Evolutionary conservation across 2,329 filamentous ascomycete genomes (phyloP).

Genomic region (Blastomyces silverae): DNA sequence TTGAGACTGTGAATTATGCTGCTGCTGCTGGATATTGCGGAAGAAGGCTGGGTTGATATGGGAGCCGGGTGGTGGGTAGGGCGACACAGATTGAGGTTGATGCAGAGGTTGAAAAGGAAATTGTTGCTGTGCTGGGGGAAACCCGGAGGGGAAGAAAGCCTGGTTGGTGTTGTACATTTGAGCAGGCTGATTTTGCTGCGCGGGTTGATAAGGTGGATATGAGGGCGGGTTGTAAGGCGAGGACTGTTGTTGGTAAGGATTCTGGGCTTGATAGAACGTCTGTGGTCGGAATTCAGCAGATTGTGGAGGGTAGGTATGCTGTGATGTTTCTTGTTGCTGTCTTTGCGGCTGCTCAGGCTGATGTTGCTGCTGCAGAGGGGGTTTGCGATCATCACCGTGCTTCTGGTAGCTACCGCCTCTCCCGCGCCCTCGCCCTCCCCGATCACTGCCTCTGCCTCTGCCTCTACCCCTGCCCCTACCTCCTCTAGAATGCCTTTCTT

Average conservation of each 20-base stretch:
- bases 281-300: slow-evolving; percentile 8
- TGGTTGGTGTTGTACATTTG: slow-evolving; percentile 22
- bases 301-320: slow-evolving; percentile 1
- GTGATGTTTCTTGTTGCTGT: slow-evolving; percentile 1
- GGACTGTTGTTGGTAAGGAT: slow-evolving; percentile 23
- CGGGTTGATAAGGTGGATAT: slow-evolving; percentile 24
- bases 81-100: slow-evolving; percentile 37
- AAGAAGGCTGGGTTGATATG: slow-evolving; percentile 56
- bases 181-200: slow-evolving; percentile 24
- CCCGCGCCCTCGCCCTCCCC: slow-evolving; percentile 25
- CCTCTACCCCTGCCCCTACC: slow-evolving; percentile 44
- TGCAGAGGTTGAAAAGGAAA: slow-evolving; percentile 39
- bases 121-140: slow-evolving; percentile 24
- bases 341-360: not conserved
- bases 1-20: slow-evolving; percentile 28
- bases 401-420: slow-evolving; percentile 30
- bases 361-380: not conserved
- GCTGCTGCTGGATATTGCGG: slow-evolving; percentile 41
- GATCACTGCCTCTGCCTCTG: slow-evolving; percentile 26
- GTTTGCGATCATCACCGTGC: slow-evolving; percentile 8
- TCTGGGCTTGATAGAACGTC: slow-evolving; percentile 25
- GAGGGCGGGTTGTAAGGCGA: slow-evolving; percentile 18
- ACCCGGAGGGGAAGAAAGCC: slow-evolving; percentile 27
- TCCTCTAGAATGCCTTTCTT: slow-evolving; percentile 38
- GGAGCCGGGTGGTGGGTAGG: slow-evolving; percentile 38